phyloP scores from a whole-genome alignment of 2,329 filamentous ascomycete genomes.

The Cordyceps cicadae region DNA sequence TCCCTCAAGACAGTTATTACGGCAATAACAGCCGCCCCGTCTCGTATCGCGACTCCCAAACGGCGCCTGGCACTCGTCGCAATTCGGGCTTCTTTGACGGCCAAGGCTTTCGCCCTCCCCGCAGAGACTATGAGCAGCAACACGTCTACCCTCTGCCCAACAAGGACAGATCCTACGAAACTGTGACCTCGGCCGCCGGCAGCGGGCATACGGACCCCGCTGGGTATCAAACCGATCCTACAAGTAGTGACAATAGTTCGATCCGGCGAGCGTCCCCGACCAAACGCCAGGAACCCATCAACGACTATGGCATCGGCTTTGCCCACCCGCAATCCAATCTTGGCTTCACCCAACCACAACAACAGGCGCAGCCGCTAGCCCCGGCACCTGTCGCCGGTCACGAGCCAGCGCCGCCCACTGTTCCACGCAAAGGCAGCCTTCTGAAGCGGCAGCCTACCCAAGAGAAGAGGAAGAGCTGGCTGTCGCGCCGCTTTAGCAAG shows the following conservation, averaged over 20 bases:
- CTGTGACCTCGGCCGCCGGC: conserved; percentile 67
- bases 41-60: conserved; percentile 29
- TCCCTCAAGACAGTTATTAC: conserved; percentile 47
- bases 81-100: conserved; percentile 36
- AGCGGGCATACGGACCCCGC: conserved; percentile 68
- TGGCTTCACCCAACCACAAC: conserved; percentile 18
- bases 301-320: conserved; percentile 58
- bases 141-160: conserved; percentile 46
- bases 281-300: conserved; percentile 45
- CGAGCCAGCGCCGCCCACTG: conserved; percentile 13
- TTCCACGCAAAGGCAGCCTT: conserved; percentile 23
- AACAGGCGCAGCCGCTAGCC: conserved; percentile 16
- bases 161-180: conserved; percentile 79
- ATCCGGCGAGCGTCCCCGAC: conserved; percentile 62
- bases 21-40: conserved; percentile 31
- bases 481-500: conserved; percentile 73
- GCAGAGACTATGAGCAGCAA: conserved; percentile 9
- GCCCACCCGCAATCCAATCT: conserved; percentile 35
- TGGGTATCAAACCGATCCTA: conserved; percentile 75
- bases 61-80: conserved; percentile 20
- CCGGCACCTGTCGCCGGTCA: conserved; percentile 19
- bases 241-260: conserved; percentile 86
- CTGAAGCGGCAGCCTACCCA: conserved; percentile 22
- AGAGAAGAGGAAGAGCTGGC: conserved; percentile 87
- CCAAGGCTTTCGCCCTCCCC: conserved; percentile 21